Base-by-base conservation (phyloP, 768 basidiomycete genomes). In the Boletus coccyginus region DNA sequence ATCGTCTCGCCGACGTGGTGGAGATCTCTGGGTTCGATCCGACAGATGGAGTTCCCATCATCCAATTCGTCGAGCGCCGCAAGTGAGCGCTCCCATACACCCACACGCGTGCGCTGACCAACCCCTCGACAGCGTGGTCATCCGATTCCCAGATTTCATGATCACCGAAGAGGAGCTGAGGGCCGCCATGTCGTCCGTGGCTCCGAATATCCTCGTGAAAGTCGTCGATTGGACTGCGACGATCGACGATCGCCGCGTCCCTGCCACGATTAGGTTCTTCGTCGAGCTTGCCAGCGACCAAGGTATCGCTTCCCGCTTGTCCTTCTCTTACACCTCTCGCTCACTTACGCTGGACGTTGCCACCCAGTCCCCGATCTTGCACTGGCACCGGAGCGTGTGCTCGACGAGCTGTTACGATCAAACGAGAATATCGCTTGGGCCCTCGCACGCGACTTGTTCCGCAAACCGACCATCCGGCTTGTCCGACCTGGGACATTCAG, bases 401-500 rank as follows among this genome's bases (percentile, higher is more conserved):
- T 68, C 24, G 63, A 58, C 1, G 53, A 27, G 13, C 46, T 68
- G 5, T 21, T 12, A 3, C 27, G 33, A 39, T 29, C 32, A 16
- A 41, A 35, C 46, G 1, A 33, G 16, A 42, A 50, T 24, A 6
- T 60, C 19, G 5, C 2, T 5, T 52, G 33, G 31, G 14, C 17
- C 46, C 21, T 7, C 46, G 17, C 31, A 24, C n/a, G 55, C 27
- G 27, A 45, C 0, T 4, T 6, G 3, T n/a, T 64, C 11, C 42
- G 59, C 36, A 53, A 51, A 32, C 66, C 64, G 31, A 66, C 64
- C n/a, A 46, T 69, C 33, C 56, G 69, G 29, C 50, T 70, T 9
- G 59, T 68, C 19, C 43, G 50, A 33, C 10, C 49, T 2, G 66
- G 63, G 16, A 66, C 69, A 7, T 69, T 69, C 43, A 51, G 55